Evolutionary conservation across 225 moss, liverwort and hornwort species (phyloP), one percentile per base, ranked within the genome.

Genomic region (Bryoerythrophyllum caledonicum): DNA sequence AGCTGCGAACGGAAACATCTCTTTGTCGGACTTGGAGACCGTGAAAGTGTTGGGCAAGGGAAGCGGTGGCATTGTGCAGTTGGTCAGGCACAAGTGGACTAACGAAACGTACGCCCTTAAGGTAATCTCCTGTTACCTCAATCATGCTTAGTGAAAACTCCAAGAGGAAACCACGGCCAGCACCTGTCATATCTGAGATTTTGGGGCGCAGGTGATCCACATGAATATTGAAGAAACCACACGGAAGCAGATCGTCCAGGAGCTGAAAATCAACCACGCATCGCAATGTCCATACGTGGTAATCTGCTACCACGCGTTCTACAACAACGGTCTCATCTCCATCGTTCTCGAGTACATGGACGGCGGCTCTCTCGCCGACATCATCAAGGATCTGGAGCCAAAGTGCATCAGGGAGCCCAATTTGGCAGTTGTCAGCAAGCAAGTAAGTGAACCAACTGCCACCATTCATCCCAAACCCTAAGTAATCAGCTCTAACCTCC

Each of bases 311-410:
- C 90, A 92, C 75, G 94, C 94, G 9, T 96, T 94, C 65, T 94
- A 96, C 71, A 89, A 90, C 55, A 92, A 92, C 70, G 96, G 96
- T 37, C 85, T 92, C 62, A 92, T 96, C 65, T 96, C 94, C 52
- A 92, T 96, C 68, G 85, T 96, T 38, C 88, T 96, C 10, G 96
- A 96, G 83, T 96, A 92, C 79, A 96, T 96, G 96, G 96, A 96
- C 73, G 94, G 96, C n/a, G 96, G 96, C 56, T 94, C 96, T 44
- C 87, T 96, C 58, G 91, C 96, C 58, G 96, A 96, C 57, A 85
- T 96, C 54, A 88, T 96, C 76, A 94, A 94, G 79, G 84, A 88
- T 63, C 82, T 92, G 52, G 71, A 81, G 61, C 61, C 74, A 1
- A 87, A 68, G 37, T 73, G 84, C 61, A 82, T 96, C 48, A 76